phyloP scores from a whole-genome alignment of 2,329 filamentous ascomycete genomes.

The Albifimbria verrucaria region DNA sequence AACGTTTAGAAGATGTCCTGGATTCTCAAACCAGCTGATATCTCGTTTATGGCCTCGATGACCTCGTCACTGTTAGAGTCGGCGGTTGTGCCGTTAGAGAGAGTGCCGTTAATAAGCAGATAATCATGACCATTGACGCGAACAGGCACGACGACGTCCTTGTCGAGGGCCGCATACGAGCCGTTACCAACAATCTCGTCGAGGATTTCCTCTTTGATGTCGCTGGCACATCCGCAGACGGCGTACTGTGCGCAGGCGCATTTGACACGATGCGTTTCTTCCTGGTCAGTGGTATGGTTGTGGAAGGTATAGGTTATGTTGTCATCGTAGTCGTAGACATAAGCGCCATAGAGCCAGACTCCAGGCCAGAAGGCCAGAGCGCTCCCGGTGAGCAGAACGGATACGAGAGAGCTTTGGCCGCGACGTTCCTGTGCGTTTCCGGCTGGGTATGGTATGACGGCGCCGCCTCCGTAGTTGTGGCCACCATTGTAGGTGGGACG shows the following conservation, averaged over 20 bases:
- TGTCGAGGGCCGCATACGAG: slow-evolving; percentile 56
- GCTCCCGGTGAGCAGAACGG: slow-evolving; percentile 46
- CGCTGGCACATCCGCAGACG: slow-evolving; percentile 67
- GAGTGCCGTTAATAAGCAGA: slow-evolving; percentile 53
- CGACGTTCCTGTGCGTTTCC: slow-evolving; percentile 50
- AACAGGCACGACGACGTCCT: slow-evolving; percentile 58
- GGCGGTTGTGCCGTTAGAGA: slow-evolving; percentile 67
- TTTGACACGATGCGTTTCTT: slow-evolving; percentile 32
- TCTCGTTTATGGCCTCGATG: slow-evolving; percentile 14
- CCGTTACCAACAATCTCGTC: slow-evolving; percentile 64
- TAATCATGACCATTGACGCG: slow-evolving; percentile 28
- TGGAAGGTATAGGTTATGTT: slow-evolving; percentile 45
- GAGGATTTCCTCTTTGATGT: slow-evolving; percentile 56
- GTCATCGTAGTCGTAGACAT: slow-evolving; percentile 50
- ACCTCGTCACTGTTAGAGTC: too few species aligned
- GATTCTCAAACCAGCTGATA: slow-evolving; percentile 29
- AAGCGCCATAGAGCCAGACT: slow-evolving; percentile 61
- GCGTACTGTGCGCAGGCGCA: slow-evolving; percentile 49
- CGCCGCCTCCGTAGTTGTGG: slow-evolving; percentile 65
- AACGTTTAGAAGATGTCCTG: slow-evolving; percentile 30
- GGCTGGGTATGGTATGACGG: slow-evolving; percentile 55
- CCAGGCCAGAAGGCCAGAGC: slow-evolving; percentile 59
- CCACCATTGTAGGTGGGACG: slow-evolving; percentile 59
- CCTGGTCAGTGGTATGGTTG: slow-evolving; percentile 43
- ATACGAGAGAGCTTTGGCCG: slow-evolving; percentile 37